Conservation (phyloP, 345 rosid genomes). For the Dipteronia dyeriana region DNA sequence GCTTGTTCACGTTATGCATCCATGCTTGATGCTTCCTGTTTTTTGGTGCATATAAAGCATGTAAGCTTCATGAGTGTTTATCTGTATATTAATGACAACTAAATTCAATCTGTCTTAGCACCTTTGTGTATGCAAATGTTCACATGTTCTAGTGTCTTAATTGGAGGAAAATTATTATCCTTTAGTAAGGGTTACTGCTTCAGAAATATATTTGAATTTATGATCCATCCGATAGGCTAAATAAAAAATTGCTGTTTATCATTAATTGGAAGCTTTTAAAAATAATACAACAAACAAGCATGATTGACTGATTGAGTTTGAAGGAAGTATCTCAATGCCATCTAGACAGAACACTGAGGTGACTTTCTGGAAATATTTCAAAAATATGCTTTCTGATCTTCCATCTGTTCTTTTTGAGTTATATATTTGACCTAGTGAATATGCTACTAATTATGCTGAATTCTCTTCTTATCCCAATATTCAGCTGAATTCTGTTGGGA, state of each 20-base stretch:
- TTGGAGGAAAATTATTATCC: background rate
- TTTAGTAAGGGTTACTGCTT: background rate
- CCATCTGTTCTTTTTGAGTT: background rate
- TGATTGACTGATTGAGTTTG: background rate
- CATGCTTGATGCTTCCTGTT: background rate
- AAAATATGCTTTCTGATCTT: background rate
- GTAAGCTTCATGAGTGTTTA: background rate
- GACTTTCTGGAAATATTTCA: background rate
- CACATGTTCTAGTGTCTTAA: background rate
- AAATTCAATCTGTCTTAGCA: background rate
- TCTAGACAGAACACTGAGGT: background rate
- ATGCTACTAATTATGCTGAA: background rate
- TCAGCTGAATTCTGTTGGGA: background rate
- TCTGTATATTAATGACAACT: background rate
- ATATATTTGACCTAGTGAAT: background rate
- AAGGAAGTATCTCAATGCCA: background rate
- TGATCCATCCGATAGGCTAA: background rate
- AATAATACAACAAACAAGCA: background rate
- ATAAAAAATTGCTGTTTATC: background rate
- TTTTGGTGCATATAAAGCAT: background rate
- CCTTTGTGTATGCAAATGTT: background rate
- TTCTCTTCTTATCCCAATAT: background rate
- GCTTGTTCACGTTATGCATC: conserved; percentile 5
- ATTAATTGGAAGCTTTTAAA: conserved; percentile 3
- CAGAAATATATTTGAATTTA: background rate